Base-by-base conservation (phyloP, 495 filamentous ascomycete genomes). In the Penicillium paxilli region DNA sequence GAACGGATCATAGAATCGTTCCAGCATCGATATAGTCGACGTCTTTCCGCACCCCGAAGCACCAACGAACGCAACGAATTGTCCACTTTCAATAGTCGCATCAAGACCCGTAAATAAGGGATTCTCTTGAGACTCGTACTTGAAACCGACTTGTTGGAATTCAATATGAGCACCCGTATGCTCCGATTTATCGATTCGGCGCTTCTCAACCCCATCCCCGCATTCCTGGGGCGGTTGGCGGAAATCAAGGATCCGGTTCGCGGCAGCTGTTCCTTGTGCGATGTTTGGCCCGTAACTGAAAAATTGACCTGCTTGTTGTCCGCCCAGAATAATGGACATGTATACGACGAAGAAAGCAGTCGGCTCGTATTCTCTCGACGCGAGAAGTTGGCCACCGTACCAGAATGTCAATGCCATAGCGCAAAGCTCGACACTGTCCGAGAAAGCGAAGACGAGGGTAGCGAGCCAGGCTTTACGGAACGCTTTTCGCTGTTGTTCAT, bases 41-140 rank as follows among this genome's bases (percentile, higher is more conserved):
- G 81, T 86, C 59, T 93, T 93, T 11, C 89, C 89, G 24, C 83
- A 88, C 17, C 89, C 89, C 0, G 79, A 84, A 0, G 86, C 72
- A 2, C 89, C 89, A 6, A 91, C 88, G 14, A 93, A 73, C 0
- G 86, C 89, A 3, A 80, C 82, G 52, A 82, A 87, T 53, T 86
- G 78, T 1, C 88, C 87, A 37, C 82, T 80, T 35, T 81, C 69
- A 44, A 91, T 87, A 4, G 33, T 47, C 2, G 74, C 20, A 24
- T 61, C 60, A 6, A 75, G 25, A 4, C 72, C 70, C 2, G 52
- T 59, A 56, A 88, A 82, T n/a, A 84, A 75, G 0, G 73, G 69
- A 1, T 73, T 59, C 23, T 81, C 68, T 5, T 81, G 72, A 2
- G 76, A 81, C 0, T 81, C 72, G 52, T 89, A 89, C 51, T 72